Evolutionary conservation across 805 yeast species (phyloP).

Genomic region (Scheffersomyces lignosus): DNA sequence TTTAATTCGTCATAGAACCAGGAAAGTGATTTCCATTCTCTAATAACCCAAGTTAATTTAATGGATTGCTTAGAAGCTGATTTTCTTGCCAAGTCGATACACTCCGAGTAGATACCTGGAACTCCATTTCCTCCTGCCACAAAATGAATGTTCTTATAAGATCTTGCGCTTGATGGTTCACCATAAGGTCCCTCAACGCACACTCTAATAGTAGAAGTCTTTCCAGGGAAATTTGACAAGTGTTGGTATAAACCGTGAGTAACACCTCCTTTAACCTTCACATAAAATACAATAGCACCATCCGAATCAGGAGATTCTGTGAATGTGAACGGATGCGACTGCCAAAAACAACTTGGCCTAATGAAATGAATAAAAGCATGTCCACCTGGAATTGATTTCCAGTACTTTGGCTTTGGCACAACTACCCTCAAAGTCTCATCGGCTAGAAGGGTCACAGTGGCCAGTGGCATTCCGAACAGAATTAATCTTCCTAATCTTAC

Average conservation of each 20-base stretch:
- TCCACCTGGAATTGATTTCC: conserved; percentile 62
- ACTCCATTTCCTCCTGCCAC: conserved; percentile 41
- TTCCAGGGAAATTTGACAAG: conserved; percentile 24
- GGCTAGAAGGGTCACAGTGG: conserved; percentile 39
- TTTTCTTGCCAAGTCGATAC: conserved; percentile 22
- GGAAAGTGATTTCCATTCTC: conserved; percentile 18
- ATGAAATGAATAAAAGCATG: conserved; percentile 59
- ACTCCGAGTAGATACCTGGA: conserved; percentile 35
- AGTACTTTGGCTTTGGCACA: conserved; percentile 51
- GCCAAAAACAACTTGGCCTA: conserved; percentile 50
- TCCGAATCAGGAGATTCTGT: conserved; percentile 42
- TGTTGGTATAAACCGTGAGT: conserved; percentile 33
- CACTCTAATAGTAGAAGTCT: conserved; percentile 25
- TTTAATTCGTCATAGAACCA: conserved; percentile 27
- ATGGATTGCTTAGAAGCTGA: conserved; percentile 15
- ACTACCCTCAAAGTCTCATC: conserved; percentile 50
- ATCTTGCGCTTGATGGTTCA: conserved; percentile 23
- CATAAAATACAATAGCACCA: conserved; percentile 46
- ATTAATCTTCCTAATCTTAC: conserved; percentile 55
- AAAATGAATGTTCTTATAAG: conserved; percentile 31
- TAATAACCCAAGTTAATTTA: conserved; percentile 27
- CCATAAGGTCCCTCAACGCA: conserved; percentile 42
- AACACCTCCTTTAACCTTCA: conserved; percentile 55
- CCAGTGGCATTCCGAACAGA: conserved; percentile 59
- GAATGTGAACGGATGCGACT: conserved; percentile 68